phyloP scores from a whole-genome alignment of 176 grass and related monocot genomes.

The Microstegium vimineum region DNA sequence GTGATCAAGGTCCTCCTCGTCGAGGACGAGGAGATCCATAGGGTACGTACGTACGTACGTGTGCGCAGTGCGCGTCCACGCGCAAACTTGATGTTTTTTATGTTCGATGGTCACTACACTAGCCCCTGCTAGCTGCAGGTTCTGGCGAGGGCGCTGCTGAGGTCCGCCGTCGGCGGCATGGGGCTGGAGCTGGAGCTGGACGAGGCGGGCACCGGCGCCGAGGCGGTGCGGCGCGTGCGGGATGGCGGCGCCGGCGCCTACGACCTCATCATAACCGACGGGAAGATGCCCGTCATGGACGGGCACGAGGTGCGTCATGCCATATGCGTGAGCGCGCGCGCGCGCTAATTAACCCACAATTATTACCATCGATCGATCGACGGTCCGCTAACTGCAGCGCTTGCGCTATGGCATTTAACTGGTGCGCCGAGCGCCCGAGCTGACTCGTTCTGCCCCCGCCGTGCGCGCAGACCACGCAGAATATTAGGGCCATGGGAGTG shows the following conservation, averaged over 20 bases:
- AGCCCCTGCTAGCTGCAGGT: slow-evolving; percentile 6
- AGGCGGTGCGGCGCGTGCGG: slow-evolving; percentile 43
- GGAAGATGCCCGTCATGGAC: slow-evolving; percentile 60
- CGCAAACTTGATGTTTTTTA: background rate
- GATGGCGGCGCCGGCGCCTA: slow-evolving; percentile 11
- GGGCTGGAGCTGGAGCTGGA: slow-evolving; percentile 21
- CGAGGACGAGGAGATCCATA: slow-evolving; percentile 44
- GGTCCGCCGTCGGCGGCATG: background rate
- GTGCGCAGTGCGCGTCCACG: background rate
- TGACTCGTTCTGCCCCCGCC: background rate
- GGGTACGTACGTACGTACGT: slow-evolving; percentile 11
- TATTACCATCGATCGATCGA: background rate
- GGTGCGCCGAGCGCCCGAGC: background rate
- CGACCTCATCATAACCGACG: slow-evolving; percentile 68
- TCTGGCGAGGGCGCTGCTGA: slow-evolving; percentile 37
- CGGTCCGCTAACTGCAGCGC: background rate
- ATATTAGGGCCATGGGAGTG: slow-evolving; percentile 51
- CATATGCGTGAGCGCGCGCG: background rate
- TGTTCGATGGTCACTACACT: background rate
- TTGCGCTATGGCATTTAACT: background rate
- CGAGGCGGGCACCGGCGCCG: slow-evolving; percentile 40
- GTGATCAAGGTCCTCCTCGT: slow-evolving; percentile 44
- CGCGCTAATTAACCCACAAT: background rate
- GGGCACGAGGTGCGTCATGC: slow-evolving; percentile 51
- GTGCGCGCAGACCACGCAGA: slow-evolving; percentile 44